Evolutionary conservation across 2,329 filamentous ascomycete species (phyloP), one percentile per base, ranked within the genome.

Genomic region (Penicillium sp.): DNA sequence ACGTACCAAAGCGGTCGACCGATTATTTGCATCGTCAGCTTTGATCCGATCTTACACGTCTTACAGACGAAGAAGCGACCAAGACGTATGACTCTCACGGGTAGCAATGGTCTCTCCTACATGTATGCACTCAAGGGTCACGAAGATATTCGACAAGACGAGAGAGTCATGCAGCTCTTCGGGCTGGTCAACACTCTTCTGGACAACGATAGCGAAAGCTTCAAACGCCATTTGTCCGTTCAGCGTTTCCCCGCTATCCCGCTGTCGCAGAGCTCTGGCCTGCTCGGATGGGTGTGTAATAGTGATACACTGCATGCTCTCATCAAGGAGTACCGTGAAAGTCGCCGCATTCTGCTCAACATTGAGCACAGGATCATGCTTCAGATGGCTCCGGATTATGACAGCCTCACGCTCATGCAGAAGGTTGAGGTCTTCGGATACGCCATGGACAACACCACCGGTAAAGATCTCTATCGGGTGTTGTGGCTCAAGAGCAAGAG

Each of bases 311-410:
- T 99, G 17, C 96, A 99, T 75, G 91, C 97, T 19, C 86, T 99
- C 51, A 99, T 99, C 73, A 88, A 95, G 66, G 95, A 99, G 76
- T 99, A 99, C 75, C 91, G 95, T 65, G 96, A 99, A 78, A 96
- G 91, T 69, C 89, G 95, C 58, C 97, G 97, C 81, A 99, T 99
- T 67, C 82, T 99, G 42, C 89, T 99, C 68, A 99, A 99, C 74
- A 99, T 99, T 67, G 95, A 99, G 80, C 95, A 99, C 76, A 91
- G 96, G 47, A 99, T 99, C 76, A 99, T 99, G 95, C 83, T 99
- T 60, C 96, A 99, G 78, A 99, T 99, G 95, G 95, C 95, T 26
- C 96, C 95, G 0, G 95, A 99, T 76, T 99, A 98, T 73, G 95
- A 99, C 75, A 97, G 97, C 72, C 88, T 99, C 51, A 98, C 96